Percentiles rank a stretch among this genome's conserved stretches.
Conservation (phyloP, 305 asterid species). For the Petunia hybrid region DNA sequence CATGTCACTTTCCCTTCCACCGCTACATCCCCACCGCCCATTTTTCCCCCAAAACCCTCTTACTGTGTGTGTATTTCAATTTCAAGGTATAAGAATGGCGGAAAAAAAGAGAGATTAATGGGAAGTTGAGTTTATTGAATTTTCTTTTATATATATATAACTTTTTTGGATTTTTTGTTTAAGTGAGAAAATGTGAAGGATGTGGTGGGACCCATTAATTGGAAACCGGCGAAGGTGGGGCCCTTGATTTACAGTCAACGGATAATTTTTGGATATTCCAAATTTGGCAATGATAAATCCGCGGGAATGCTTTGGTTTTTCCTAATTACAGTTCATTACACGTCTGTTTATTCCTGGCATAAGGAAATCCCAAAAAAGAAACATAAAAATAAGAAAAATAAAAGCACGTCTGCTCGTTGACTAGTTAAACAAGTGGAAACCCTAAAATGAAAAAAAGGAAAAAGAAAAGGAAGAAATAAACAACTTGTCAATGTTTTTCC, state of each 20-base stretch:
- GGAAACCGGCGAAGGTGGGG: background rate
- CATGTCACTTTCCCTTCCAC: slow-evolving; percentile 66
- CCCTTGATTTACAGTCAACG: background rate
- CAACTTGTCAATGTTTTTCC: too few relatives aligned
- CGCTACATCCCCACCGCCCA: slow-evolving; percentile 70
- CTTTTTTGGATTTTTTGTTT: too few relatives aligned
- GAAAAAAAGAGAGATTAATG: background rate
- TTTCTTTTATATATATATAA: background rate
- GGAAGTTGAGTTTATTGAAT: background rate
- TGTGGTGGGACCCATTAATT: background rate
- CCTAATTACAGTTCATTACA: background rate
- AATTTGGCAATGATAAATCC: background rate
- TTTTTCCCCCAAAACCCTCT: slow-evolving; percentile 26
- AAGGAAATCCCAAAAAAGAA: too few relatives aligned
- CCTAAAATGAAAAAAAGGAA: background rate
- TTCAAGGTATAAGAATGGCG: slow-evolving; percentile 24
- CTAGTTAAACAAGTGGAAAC: slow-evolving; percentile 2
- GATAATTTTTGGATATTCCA: slow-evolving; percentile 21
- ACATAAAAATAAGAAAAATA: background rate
- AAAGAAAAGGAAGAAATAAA: background rate
- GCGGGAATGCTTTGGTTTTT: slow-evolving; percentile 10
- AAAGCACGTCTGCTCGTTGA: background rate
- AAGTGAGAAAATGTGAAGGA: background rate
- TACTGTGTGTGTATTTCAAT: background rate
- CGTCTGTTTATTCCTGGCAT: slow-evolving; percentile 5